Evolutionary conservation across 129 eudicot genomes (phyloP), one percentile per base, ranked within the genome.

Genomic region (Solidago caesia): DNA sequence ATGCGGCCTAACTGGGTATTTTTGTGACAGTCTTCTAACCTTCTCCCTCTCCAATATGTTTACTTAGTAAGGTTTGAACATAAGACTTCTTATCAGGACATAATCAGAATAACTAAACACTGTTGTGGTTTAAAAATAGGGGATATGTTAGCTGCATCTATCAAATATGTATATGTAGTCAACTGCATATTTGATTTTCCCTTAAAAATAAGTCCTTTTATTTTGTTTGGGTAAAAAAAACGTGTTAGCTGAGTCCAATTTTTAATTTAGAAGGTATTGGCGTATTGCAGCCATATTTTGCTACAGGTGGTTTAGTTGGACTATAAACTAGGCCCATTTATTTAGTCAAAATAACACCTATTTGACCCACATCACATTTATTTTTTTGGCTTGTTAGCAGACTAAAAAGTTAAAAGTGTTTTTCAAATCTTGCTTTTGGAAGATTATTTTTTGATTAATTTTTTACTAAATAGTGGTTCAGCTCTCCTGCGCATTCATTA

Each of bases 241-340:
- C 39, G 39, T 33, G 2, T 33, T 33, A 33, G 39, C 39, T 61
- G 64, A 57, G 13, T 26, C 47, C 42, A 29, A 14, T 62, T 74
- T 63, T 74, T 41, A 62, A 26, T 63, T 47, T 47, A 45, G 78
- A 21, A 21, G 25, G 21, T 33, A 33, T 3, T 48, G 53, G 53
- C 11, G 11, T 42, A 13, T 64, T 42, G 55, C 52, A 16, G 52
- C 25, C 44, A 25, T 77, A 42, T 67, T 67, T 71, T 68, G 70
- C 52, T 47, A 57, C 59, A 57, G 70, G 29, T 68, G 68, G 59
- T 58, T 43, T 29, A 68, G 60, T 77, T 77, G 81, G 75, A 59
- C 75, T 52, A 16, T 60, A 48, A 29, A 46, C 44, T 12, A 58
- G 81, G 75, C 52, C 67, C 75, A 44, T 42, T 55, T 14, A 9